Percentiles rank a stretch among this genome's conserved stretches.
Evolutionary conservation across 192 early-diverging fungal species (phyloP).

Genomic region (Coemansia brasiliensis): DNA sequence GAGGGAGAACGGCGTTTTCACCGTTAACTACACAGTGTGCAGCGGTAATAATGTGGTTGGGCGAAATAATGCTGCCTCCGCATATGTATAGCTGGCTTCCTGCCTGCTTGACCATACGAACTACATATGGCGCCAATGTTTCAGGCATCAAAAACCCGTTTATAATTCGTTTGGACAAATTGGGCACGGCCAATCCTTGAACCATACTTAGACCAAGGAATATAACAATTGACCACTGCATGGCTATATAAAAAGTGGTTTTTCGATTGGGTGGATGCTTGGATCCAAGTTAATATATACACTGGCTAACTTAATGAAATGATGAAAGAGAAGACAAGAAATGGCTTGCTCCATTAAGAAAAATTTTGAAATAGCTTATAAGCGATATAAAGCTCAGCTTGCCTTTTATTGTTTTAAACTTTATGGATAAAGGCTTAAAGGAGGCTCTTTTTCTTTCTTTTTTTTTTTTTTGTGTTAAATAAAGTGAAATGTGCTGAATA

Average conservation of each 20-base stretch:
- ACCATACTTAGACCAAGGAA: too few relatives aligned
- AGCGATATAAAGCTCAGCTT: neutral
- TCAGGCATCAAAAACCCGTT: conserved; percentile 34
- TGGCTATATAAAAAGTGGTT: too few relatives aligned
- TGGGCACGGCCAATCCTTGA: neutral
- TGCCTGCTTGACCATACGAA: conserved; percentile 5
- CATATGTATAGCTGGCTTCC: conserved; percentile 15
- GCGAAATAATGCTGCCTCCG: conserved; percentile 40
- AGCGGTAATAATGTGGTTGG: conserved; percentile 31
- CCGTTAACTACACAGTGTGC: conserved; percentile 38
- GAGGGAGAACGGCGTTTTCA: neutral
- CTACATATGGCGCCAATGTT: conserved; percentile 16
- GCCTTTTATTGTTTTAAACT: neutral
- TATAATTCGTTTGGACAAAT: conserved; percentile 21
- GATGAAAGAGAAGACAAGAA: too few relatives aligned
- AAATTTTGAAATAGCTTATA: too few relatives aligned
- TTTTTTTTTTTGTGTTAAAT: neutral
- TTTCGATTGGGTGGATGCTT: too few relatives aligned
- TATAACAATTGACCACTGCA: too few relatives aligned
- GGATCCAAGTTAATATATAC: too few relatives aligned
- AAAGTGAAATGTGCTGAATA: neutral
- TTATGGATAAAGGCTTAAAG: neutral
- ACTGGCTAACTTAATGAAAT: too few relatives aligned
- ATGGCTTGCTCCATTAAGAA: too few relatives aligned
- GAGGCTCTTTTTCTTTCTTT: neutral